Percentiles rank a stretch among this genome's conserved stretches.
Evolutionary conservation across 768 basidiomycete species (phyloP).

Genomic region (Panellus pusillus): DNA sequence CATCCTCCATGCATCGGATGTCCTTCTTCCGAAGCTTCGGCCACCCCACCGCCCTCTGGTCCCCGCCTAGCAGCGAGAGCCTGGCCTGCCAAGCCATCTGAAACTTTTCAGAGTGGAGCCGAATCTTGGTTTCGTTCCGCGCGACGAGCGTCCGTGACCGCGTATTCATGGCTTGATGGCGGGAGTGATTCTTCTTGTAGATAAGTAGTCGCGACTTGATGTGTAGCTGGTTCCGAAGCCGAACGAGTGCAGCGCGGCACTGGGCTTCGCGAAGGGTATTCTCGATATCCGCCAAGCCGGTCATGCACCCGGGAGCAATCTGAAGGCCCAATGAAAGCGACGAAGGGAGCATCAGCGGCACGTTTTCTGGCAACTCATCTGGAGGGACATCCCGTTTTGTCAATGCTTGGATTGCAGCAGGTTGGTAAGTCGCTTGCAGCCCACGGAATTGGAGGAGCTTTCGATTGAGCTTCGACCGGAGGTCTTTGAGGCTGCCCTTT

Average conservation of each 20-base stretch:
- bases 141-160: constrained; percentile 3
- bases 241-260: constrained; percentile 3
- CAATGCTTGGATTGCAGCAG: too few species aligned
- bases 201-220: background rate
- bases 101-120: constrained; percentile 8
- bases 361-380: too few species aligned
- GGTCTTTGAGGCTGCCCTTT: too few species aligned
- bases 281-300: background rate
- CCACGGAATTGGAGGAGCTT: too few species aligned
- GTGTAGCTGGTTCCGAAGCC: constrained; percentile 11
- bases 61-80: background rate
- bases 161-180: constrained; percentile 10
- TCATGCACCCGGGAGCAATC: too few species aligned
- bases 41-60: background rate
- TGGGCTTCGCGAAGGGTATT: constrained; percentile 4
- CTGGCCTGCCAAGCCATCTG: constrained; percentile 8
- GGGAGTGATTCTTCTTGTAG: constrained; percentile 1
- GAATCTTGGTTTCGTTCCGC: constrained; percentile 13
- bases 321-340: too few species aligned
- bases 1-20: constrained; percentile 9
- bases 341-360: too few species aligned
- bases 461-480: too few species aligned
- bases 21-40: background rate
- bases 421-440: too few species aligned
- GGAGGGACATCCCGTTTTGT: too few species aligned